Evolutionary conservation across 1,284 basidiomycete genomes (phyloP).

Genomic region (Ganoderma sp.): DNA sequence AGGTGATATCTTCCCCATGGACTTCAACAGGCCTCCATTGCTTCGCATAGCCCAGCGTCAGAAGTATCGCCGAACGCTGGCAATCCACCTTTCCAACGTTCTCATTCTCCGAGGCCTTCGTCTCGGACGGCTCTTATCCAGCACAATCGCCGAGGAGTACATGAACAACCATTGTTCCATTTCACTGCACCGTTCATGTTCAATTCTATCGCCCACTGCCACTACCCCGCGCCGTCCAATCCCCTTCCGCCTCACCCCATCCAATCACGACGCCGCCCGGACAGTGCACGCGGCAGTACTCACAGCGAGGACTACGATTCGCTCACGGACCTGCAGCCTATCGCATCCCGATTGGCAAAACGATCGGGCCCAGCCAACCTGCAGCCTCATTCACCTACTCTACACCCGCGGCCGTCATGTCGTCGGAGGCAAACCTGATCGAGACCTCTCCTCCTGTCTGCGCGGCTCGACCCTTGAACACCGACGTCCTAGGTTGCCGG

Average conservation of each 20-base stretch:
- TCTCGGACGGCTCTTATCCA: background rate
- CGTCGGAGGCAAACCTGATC: background rate
- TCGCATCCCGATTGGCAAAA: background rate
- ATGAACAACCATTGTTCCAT: background rate
- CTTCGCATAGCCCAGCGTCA: background rate
- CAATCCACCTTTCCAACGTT: background rate
- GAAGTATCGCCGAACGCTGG: background rate
- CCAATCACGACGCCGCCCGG: background rate
- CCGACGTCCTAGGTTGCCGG: conserved; percentile 3
- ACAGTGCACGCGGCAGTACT: background rate
- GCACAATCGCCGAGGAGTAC: conserved; percentile 6
- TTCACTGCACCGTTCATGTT: background rate
- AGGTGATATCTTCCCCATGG: too few species aligned
- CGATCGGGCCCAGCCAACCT: background rate
- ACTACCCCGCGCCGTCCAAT: background rate
- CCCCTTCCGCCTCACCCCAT: background rate
- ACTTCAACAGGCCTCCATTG: background rate
- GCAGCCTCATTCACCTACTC: too few species aligned
- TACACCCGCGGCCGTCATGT: background rate
- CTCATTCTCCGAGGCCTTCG: background rate
- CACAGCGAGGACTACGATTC: background rate
- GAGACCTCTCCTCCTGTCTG: background rate
- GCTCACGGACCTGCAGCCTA: background rate
- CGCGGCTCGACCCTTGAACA: background rate
- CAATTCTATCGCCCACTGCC: background rate